These are phyloP conservation scores for Amesomyces nigricolor DNA, from an alignment of 2,329 filamentous ascomycete species.

Conservation along the genomic window DNA sequence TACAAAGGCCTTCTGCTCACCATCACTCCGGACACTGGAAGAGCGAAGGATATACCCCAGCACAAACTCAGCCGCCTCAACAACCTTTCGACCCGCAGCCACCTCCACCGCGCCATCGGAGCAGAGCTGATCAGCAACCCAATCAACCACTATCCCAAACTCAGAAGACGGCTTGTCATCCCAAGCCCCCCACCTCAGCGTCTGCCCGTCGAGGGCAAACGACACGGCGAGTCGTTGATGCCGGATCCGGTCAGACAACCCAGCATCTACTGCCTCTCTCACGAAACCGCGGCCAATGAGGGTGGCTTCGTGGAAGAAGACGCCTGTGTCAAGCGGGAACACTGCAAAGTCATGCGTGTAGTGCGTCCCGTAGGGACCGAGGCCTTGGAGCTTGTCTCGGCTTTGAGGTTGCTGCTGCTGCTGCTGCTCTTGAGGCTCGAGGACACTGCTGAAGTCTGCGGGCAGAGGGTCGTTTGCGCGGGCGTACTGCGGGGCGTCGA, in stretches of 20 bases:
- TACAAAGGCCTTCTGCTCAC: constrained; percentile 38
- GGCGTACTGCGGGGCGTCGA: constrained; percentile 46
- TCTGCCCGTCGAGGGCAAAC: constrained; percentile 44
- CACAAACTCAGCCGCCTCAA: constrained; percentile 40
- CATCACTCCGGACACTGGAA: constrained; percentile 35
- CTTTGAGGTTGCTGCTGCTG: constrained; percentile 14
- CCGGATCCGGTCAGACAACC: constrained; percentile 29
- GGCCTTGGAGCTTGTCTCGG: constrained; percentile 42
- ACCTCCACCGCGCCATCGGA: constrained; percentile 4
- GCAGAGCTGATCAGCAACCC: constrained; percentile 42
- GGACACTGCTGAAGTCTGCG: constrained; percentile 24
- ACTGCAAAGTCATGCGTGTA: constrained; percentile 60
- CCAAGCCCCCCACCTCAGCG: constrained; percentile 52
- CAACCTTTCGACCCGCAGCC: constrained; percentile 7
- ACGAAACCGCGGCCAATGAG: constrained; percentile 52
- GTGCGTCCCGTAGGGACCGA: constrained; percentile 55
- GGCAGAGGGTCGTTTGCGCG: constrained; percentile 50
- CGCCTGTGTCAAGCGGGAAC: constrained; percentile 50
- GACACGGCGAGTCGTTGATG: constrained; percentile 32
- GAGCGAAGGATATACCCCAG: constrained; percentile 43
- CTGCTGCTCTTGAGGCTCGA: constrained; percentile 20
- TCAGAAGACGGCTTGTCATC: constrained; percentile 55
- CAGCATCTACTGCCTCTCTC: constrained; percentile 33
- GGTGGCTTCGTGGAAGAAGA: constrained; percentile 56
- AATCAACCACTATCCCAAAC: constrained; percentile 56